Base-by-base conservation (phyloP, 2,329 filamentous ascomycete species). In the Microsporum audouinii region DNA sequence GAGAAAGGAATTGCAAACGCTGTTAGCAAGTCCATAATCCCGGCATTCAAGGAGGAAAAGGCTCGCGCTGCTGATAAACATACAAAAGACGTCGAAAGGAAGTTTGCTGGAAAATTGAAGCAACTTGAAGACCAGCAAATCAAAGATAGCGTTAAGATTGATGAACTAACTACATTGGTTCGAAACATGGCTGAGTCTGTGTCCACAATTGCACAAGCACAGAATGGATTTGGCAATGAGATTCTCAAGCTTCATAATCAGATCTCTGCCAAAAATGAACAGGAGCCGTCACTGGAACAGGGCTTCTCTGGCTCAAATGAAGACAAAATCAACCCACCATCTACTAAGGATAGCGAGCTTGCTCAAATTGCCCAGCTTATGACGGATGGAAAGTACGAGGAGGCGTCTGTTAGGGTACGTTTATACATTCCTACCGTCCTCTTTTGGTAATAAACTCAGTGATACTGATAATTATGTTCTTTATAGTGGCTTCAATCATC, bases 41-140 rank as follows among this genome's bases (percentile, higher is more conserved):
- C 88, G 1, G 78, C 84, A 8, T 80, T 92, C 65, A 82, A 83
- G 58, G 82, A 80, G 58, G 78, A 90, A 65, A 81, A 87, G 12
- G 78, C 81, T 51, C 82, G 86, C 65, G 81, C 86, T 23, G 84
- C 87, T 8, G 84, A 89, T 67, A 86, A 85, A 65, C 79, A 89
- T 57, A 80, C 84, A 6, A 78, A 79, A 27, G 86, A 91, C 60
- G 79, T 91, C 57, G 86, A 94, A 69, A 81, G 83, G 57, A 77
- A 80, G 61, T 75, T 84, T 57, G 72, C 73, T 31, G 74, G 77
- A 39, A 79, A 83, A 67, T 71, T 83, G 61, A 78, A 75, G 59
- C 76, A 80, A 59, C 76, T 77, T 27, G 80, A 84, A 61, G 62
- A 70, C 2, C 79, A 81, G 67, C 81, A 79, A 60, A 77, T 77